phyloP scores from a whole-genome alignment of 371 early-diverging fungal genomes.

The Rhizomucor miehei region DNA sequence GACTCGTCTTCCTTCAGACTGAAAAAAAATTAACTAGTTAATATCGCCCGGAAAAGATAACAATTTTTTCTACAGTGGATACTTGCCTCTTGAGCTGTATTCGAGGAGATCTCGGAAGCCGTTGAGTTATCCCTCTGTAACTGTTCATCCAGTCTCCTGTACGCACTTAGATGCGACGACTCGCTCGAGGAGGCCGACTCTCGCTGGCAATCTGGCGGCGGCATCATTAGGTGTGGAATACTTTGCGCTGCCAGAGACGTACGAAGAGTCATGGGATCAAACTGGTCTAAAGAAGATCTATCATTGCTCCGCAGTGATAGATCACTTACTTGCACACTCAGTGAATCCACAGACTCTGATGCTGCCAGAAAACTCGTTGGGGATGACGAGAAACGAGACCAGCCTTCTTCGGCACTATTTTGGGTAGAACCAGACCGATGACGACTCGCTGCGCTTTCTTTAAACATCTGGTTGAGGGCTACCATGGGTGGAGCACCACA shows the following conservation, averaged over 20 bases:
- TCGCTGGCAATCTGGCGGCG: too few relatives aligned
- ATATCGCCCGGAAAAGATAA: neutral
- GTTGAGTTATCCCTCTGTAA: too few relatives aligned
- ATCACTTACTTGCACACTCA: conserved; percentile 4
- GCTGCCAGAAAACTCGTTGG: conserved; percentile 2
- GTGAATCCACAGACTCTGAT: conserved; percentile 8
- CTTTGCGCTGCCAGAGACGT: too few relatives aligned
- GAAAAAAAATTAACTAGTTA: neutral
- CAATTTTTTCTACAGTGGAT: too few relatives aligned
- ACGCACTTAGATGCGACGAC: too few relatives aligned
- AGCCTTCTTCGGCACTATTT: conserved; percentile 5
- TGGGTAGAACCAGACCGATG: neutral
- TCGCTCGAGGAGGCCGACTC: too few relatives aligned
- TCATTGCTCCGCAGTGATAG: conserved; percentile 9
- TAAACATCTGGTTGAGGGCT: conserved; percentile 78
- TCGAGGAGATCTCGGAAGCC: too few relatives aligned
- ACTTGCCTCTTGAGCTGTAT: too few relatives aligned
- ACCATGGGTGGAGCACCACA: conserved; percentile 86
- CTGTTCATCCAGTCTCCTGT: too few relatives aligned
- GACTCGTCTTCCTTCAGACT: too few relatives aligned
- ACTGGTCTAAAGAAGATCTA: conserved; percentile 1
- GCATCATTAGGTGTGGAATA: too few relatives aligned
- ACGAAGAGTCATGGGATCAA: neutral
- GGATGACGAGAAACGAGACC: conserved; percentile 5
- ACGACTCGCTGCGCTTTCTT: conserved; percentile 69